A percentile compares a stretch with the other conserved stretches of the same genome.
phyloP scores from a whole-genome alignment of 2,329 filamentous ascomycete genomes.

The Aspergillus tamarii region DNA sequence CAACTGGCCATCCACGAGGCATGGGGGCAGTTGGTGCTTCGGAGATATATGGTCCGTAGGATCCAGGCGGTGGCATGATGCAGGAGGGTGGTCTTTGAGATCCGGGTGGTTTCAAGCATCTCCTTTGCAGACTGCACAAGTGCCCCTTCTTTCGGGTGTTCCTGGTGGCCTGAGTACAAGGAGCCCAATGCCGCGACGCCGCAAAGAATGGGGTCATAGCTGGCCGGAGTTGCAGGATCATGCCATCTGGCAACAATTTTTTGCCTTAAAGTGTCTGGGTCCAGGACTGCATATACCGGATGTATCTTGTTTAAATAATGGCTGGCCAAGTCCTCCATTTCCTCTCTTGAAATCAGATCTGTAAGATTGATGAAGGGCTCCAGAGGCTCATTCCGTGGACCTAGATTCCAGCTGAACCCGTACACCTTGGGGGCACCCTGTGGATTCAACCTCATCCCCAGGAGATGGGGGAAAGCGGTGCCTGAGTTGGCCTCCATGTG shows the following conservation, averaged over 20 bases:
- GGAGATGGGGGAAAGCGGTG: slow-evolving; percentile 56
- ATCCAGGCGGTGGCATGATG: slow-evolving; percentile 48
- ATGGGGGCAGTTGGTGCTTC: slow-evolving; percentile 57
- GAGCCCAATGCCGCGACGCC: slow-evolving; percentile 57
- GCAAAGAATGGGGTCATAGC: slow-evolving; percentile 52
- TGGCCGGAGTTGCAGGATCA: slow-evolving; percentile 9
- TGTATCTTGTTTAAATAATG: slow-evolving; percentile 58
- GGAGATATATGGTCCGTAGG: slow-evolving; percentile 56
- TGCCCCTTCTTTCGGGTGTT: slow-evolving; percentile 46
- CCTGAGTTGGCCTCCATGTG: slow-evolving; percentile 59
- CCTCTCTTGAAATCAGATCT: slow-evolving; percentile 41
- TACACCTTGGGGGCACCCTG: slow-evolving; percentile 56
- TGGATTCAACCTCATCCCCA: slow-evolving; percentile 57
- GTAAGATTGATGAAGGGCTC: slow-evolving; percentile 46
- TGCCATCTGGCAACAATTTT: slow-evolving; percentile 32
- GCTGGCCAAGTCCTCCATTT: slow-evolving; percentile 49
- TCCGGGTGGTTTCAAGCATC: slow-evolving; percentile 45
- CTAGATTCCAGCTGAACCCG: slow-evolving; percentile 59
- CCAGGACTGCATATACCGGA: slow-evolving; percentile 55
- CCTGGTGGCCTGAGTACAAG: slow-evolving; percentile 51
- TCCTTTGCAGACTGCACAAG: slow-evolving; percentile 50
- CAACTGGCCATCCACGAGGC: slow-evolving; percentile 58
- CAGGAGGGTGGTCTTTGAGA: slow-evolving; percentile 26
- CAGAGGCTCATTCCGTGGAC: slow-evolving; percentile 15
- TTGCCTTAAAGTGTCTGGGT: slow-evolving; percentile 23